Evolutionary conservation across 2,329 filamentous ascomycete genomes (phyloP).

Genomic region (Aureobasidium sp.): DNA sequence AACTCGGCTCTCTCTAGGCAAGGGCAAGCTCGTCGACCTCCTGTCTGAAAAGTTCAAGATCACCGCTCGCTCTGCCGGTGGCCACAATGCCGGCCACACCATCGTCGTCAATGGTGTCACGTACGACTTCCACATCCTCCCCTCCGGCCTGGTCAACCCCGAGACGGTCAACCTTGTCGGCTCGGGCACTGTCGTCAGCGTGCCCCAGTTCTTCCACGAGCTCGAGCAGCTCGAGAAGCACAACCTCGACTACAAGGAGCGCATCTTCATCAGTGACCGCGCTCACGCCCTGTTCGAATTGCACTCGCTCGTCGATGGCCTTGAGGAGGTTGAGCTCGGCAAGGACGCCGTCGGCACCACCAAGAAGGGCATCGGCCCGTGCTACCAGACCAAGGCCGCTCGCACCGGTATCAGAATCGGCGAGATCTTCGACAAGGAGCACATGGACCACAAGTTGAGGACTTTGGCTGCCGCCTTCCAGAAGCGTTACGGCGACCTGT

Average conservation of each 20-base stretch:
- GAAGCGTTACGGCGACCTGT: constrained; percentile 61
- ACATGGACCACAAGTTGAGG: constrained; percentile 61
- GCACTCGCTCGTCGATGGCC: constrained; percentile 60
- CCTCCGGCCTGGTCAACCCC: constrained; percentile 66
- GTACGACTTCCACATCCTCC: constrained; percentile 54
- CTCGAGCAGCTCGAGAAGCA: constrained; percentile 54
- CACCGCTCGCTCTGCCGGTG: constrained; percentile 53
- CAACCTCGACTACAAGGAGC: constrained; percentile 51
- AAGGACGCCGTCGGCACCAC: constrained; percentile 46
- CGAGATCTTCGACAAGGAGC: constrained; percentile 60
- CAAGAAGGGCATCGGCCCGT: constrained; percentile 45
- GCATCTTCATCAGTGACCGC: constrained; percentile 58
- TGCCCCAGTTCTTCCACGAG: constrained; percentile 61
- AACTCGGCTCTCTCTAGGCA: constrained; percentile 23
- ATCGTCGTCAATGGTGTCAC: constrained; percentile 37
- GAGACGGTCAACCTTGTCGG: constrained; percentile 65
- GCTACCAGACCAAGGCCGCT: constrained; percentile 57
- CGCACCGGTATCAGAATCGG: constrained; percentile 60
- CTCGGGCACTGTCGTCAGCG: constrained; percentile 59
- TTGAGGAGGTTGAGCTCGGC: constrained; percentile 50
- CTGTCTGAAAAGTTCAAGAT: constrained; percentile 43
- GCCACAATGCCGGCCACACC: constrained; percentile 53
- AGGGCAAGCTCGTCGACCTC: constrained; percentile 52
- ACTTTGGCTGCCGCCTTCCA: constrained; percentile 55
- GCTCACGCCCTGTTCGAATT: constrained; percentile 59